Evolutionary conservation across 192 early-diverging fungal genomes (phyloP).

Genomic region (Backusella circina): DNA sequence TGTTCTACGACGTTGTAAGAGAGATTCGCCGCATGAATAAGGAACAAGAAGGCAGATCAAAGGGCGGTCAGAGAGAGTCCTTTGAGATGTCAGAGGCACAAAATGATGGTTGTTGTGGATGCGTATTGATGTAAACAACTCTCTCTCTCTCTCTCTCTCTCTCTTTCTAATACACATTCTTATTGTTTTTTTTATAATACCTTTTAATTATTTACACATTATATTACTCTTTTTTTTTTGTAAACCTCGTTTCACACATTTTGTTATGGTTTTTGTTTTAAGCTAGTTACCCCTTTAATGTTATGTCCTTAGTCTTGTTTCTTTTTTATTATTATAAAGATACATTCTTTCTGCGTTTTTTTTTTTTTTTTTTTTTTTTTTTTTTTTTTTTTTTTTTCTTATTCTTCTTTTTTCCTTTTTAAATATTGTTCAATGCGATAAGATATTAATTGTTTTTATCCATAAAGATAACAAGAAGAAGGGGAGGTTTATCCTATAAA

Average conservation of each 20-base stretch:
- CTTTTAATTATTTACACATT: neutral
- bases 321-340: neutral
- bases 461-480: neutral
- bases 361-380: neutral
- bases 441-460: too few relatives aligned
- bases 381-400: neutral
- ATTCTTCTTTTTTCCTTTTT: neutral
- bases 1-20: constrained; percentile 60
- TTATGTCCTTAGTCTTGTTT: neutral
- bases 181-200: neutral
- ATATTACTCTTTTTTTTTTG: neutral
- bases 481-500: neutral
- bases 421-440: neutral
- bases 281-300: neutral
- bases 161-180: neutral
- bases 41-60: constrained; percentile 46
- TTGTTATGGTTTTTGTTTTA: constrained; percentile 6
- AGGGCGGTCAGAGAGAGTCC: neutral
- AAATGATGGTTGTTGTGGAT: constrained; percentile 10
- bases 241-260: neutral
- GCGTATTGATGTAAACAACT: constrained; percentile 11
- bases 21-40: constrained; percentile 80
- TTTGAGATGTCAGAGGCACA: constrained; percentile 10
- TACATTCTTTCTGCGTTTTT: neutral
- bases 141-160: neutral